Evolutionary conservation across 192 early-diverging fungal species (phyloP).

Genomic region (Coemansia sp.): DNA sequence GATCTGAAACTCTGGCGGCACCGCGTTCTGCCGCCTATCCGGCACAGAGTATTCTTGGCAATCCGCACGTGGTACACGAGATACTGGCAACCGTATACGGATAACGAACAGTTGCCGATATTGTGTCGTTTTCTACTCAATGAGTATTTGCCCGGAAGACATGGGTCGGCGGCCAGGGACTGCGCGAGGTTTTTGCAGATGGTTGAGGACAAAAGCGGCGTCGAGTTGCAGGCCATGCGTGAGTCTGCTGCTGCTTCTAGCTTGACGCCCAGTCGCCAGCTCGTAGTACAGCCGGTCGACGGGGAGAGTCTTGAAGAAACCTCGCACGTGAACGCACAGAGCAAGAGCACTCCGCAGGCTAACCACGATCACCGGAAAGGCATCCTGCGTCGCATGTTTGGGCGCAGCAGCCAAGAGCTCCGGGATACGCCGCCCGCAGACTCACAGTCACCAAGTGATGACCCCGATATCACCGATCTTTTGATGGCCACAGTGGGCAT

Average conservation of each 20-base stretch:
- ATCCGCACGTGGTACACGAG: slow-evolving; percentile 81
- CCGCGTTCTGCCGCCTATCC: slow-evolving; percentile 60
- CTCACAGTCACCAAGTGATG: slow-evolving; percentile 7
- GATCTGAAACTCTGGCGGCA: slow-evolving; percentile 64
- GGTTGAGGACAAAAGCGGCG: slow-evolving; percentile 14
- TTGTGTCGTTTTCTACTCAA: slow-evolving; percentile 40
- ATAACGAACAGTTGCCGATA: slow-evolving; percentile 22
- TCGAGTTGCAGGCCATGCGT: slow-evolving; percentile 16
- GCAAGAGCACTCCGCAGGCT: no score
- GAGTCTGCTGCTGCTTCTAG: neutral
- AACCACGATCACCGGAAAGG: no score
- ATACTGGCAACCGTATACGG: slow-evolving; percentile 63
- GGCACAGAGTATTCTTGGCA: slow-evolving; percentile 70
- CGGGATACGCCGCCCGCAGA: neutral
- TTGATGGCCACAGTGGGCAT: slow-evolving; percentile 50
- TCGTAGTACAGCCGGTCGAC: neutral
- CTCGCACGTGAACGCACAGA: no score
- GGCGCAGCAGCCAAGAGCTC: no score
- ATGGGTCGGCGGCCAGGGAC: slow-evolving; percentile 26
- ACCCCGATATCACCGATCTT: slow-evolving; percentile 46
- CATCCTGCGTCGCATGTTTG: no score
- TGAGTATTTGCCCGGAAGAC: slow-evolving; percentile 22
- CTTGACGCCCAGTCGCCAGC: neutral
- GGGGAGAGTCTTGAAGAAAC: neutral
- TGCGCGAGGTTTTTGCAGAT: slow-evolving; percentile 27